Conservation (phyloP, 768 basidiomycete species). For the Boletus rubescentipes region DNA sequence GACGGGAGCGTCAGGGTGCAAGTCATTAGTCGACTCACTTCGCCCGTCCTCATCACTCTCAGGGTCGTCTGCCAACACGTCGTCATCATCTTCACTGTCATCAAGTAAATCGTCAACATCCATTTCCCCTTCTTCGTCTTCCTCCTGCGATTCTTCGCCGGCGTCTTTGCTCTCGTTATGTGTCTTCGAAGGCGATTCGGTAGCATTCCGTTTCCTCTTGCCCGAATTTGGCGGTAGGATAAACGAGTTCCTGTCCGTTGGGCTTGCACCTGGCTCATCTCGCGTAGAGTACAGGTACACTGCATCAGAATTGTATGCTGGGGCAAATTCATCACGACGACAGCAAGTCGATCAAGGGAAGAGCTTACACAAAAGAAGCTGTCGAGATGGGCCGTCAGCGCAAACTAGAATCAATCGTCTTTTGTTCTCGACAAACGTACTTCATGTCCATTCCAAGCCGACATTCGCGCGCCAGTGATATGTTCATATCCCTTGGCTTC, state of each 20-base stretch:
- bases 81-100: conserved; percentile 30
- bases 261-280: conserved; percentile 48
- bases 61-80: conserved; percentile 21
- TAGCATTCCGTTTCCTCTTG: background rate
- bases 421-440: conserved; percentile 35
- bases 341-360: background rate
- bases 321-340: conserved; percentile 7
- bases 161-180: background rate
- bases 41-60: conserved; percentile 36
- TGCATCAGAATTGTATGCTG: conserved; percentile 73
- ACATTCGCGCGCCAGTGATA: conserved; percentile 76
- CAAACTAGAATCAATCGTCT: background rate
- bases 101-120: conserved; percentile 31
- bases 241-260: conserved; percentile 20
- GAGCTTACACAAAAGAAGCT: conserved; percentile 66
- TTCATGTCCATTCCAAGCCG: conserved; percentile 70
- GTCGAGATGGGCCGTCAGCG: conserved; percentile 13
- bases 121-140: conserved; percentile 28
- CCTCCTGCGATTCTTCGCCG: conserved; percentile 5
- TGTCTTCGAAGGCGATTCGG: background rate
- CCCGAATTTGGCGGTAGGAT: conserved; percentile 32
- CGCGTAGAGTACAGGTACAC: conserved; percentile 73
- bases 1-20: conserved; percentile 42
- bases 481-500: conserved; percentile 50
- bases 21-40: conserved; percentile 20